Evolutionary conservation across 176 grass and related monocot species (phyloP).

Genomic region (Olyra latifolia): DNA sequence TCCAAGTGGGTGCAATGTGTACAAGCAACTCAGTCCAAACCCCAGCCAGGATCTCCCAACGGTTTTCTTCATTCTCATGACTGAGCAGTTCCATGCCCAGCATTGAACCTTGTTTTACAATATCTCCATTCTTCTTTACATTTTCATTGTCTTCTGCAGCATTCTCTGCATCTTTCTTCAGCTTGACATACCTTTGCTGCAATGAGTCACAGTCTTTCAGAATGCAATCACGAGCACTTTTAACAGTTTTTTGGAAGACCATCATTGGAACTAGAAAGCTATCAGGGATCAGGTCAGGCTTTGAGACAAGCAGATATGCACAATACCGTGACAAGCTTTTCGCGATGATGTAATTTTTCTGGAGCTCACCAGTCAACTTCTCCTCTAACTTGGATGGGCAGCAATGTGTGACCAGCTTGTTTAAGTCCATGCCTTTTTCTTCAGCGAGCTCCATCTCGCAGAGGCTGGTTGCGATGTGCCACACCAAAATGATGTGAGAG

Average conservation of each 20-base stretch:
- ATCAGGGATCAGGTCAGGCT: conserved; percentile 39
- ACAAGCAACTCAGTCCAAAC: conserved; percentile 38
- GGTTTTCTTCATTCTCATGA: not conserved
- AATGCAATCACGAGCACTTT: not conserved
- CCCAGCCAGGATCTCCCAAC: conserved; percentile 29
- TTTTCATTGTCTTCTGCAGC: not conserved
- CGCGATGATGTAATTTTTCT: not conserved
- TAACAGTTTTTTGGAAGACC: conserved; percentile 10
- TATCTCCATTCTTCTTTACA: not conserved
- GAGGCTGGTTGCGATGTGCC: conserved; percentile 36
- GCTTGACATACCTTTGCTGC: not conserved
- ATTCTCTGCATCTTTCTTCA: not conserved
- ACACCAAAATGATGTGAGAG: conserved; percentile 28
- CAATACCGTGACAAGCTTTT: conserved; percentile 52
- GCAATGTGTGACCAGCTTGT: not conserved
- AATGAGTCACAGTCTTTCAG: conserved; percentile 18
- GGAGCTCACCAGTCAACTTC: not conserved
- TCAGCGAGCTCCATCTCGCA: conserved; percentile 14
- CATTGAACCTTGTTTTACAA: not conserved
- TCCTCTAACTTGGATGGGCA: not conserved
- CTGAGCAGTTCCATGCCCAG: conserved; percentile 5
- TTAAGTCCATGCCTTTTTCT: not conserved
- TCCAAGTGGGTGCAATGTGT: conserved; percentile 33
- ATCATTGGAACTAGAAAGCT: not conserved
- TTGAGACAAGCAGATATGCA: conserved; percentile 42